A percentile compares a stretch with the other conserved stretches of the same genome.
phyloP scores from a whole-genome alignment of 306 rosid genomes.

The Inga oerstediana region DNA sequence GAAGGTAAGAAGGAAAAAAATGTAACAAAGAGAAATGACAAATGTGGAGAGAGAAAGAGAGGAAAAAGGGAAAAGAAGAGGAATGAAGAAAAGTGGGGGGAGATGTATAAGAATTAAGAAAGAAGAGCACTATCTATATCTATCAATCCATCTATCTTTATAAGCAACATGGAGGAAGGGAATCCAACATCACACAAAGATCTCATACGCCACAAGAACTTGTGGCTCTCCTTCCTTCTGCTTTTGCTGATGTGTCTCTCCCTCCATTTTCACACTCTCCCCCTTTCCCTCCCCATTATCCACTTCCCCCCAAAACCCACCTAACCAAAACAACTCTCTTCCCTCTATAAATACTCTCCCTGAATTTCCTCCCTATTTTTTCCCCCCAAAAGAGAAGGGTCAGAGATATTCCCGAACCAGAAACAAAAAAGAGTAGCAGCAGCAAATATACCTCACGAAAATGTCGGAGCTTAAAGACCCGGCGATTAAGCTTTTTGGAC shows the following conservation, averaged over 20 bases:
- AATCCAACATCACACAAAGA: conserved; percentile 77
- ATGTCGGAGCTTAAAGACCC: conserved; percentile 70
- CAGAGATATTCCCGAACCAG: conserved; percentile 27
- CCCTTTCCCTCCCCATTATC: conserved; percentile 10
- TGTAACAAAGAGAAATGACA: neutral
- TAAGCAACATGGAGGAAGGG: conserved; percentile 50
- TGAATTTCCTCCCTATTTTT: neutral
- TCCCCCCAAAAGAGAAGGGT: neutral
- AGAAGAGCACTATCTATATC: neutral
- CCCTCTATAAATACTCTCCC: neutral
- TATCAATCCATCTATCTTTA: conserved; percentile 46
- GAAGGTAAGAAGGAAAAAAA: neutral
- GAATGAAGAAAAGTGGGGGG: neutral
- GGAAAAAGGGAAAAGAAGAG: conserved; percentile 3
- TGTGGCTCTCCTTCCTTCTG: conserved; percentile 72
- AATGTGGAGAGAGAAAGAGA: neutral
- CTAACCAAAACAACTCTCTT: neutral
- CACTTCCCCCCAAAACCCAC: neutral
- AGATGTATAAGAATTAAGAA: conserved; percentile 23
- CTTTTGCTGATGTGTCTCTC: conserved; percentile 60
- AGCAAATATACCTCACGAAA: conserved; percentile 24
- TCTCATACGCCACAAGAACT: conserved; percentile 76
- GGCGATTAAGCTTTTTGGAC: conserved; percentile 77
- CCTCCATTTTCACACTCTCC: neutral
- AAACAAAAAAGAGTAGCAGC: neutral